These are phyloP conservation scores for Tolypocladium cylindrosporum DNA, from an alignment of 2,329 filamentous ascomycete species.

Conservation along the genomic window DNA sequence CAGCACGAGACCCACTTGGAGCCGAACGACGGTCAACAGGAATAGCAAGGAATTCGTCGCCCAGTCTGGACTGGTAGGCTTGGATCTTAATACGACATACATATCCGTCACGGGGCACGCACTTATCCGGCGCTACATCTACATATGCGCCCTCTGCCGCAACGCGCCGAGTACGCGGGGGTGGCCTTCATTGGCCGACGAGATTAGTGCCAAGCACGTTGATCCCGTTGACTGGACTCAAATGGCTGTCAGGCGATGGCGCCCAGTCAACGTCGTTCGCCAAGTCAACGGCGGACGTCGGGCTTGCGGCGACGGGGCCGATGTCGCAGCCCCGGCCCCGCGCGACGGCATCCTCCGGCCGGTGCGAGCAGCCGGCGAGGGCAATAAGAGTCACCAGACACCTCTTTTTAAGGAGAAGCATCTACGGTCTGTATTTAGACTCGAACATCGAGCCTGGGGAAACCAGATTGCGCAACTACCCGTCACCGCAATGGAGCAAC, in stretches of 20 bases:
- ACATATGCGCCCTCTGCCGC: neutral
- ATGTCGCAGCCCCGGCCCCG: neutral
- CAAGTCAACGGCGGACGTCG: neutral
- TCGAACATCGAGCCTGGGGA: neutral
- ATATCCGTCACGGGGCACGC: no score
- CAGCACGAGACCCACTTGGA: neutral
- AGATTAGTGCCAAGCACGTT: neutral
- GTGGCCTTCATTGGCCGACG: neutral
- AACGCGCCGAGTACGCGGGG: no score
- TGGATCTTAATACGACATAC: no score
- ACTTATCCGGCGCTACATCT: neutral
- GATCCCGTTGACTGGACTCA: neutral
- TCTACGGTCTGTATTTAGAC: neutral
- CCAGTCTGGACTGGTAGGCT: no score
- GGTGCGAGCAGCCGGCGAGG: neutral
- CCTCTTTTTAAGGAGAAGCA: neutral
- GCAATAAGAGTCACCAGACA: neutral
- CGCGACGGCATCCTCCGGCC: neutral
- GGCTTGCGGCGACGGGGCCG: neutral
- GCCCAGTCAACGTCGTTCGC: neutral
- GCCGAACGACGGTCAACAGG: neutral
- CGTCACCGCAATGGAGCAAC: neutral
- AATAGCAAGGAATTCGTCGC: no score
- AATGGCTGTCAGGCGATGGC: neutral
- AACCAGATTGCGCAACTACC: neutral